phyloP scores from a whole-genome alignment of 345 rosid genomes.

The Heritiera littoralis region DNA sequence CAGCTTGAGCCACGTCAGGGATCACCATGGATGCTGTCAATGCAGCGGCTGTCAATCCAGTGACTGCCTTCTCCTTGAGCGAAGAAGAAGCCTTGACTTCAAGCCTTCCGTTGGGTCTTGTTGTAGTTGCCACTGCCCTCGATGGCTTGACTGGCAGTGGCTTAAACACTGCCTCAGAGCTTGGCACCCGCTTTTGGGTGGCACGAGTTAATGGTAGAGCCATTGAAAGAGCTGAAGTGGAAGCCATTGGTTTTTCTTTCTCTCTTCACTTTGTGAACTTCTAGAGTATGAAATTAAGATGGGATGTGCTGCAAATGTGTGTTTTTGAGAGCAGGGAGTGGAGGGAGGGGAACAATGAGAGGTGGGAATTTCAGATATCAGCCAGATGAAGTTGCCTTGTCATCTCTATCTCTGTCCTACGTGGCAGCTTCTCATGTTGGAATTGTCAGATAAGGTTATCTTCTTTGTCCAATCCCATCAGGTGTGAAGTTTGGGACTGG shows the following conservation, averaged over 20 bases:
- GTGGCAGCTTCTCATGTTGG: conserved; percentile 52
- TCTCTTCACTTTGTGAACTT: not conserved
- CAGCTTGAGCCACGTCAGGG: conserved; percentile 81
- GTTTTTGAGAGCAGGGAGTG: conserved; percentile 26
- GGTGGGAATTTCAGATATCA: conserved; percentile 39
- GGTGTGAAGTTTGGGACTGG: conserved; percentile 23
- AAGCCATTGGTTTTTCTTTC: conserved; percentile 50
- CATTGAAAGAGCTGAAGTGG: conserved; percentile 75
- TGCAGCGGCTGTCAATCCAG: conserved; percentile 77
- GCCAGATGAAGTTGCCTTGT: conserved; percentile 3
- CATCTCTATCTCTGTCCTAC: conserved; percentile 42
- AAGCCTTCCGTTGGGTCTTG: conserved; percentile 31
- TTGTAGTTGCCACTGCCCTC: conserved; percentile 31
- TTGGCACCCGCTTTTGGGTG: conserved; percentile 46
- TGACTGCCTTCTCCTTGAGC: conserved; percentile 70
- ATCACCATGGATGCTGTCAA: conserved; percentile 74
- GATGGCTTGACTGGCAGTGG: conserved; percentile 58
- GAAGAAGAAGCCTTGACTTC: conserved; percentile 54
- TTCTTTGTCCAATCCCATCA: conserved; percentile 43
- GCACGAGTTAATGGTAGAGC: conserved; percentile 51
- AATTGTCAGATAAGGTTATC: conserved; percentile 71
- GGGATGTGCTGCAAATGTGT: conserved; percentile 12
- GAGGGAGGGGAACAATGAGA: conserved; percentile 26
- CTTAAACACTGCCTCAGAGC: conserved; percentile 49
- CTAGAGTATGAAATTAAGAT: conserved; percentile 12